A percentile compares a stretch with the other conserved stretches of the same genome.
Evolutionary conservation across 257 asterid genomes (phyloP).

Genomic region (Euphrasia confusa): DNA sequence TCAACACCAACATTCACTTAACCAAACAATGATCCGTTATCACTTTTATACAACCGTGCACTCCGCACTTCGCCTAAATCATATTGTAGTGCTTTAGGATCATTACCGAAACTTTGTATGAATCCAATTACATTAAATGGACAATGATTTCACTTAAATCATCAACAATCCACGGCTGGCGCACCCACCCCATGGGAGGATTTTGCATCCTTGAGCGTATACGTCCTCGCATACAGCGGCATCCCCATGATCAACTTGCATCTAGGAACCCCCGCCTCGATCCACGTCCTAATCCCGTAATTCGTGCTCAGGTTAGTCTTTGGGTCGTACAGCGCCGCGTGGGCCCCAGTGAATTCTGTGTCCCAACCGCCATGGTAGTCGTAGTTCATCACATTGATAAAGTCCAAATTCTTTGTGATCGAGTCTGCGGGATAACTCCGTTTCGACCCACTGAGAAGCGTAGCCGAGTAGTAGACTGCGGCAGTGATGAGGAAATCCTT

Average conservation of each 20-base stretch:
- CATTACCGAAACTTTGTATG: no score
- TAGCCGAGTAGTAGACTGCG: constrained; percentile 68
- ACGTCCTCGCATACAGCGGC: constrained; percentile 72
- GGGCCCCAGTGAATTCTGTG: constrained; percentile 55
- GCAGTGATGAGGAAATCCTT: constrained; percentile 70
- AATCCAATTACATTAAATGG: no score
- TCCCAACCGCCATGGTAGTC: constrained; percentile 78
- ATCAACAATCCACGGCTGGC: no score
- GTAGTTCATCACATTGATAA: constrained; percentile 73
- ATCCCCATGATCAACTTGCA: constrained; percentile 74
- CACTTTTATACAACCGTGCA: no score
- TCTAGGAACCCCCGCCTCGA: constrained; percentile 48
- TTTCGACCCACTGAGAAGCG: constrained; percentile 28
- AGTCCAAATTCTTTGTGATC: constrained; percentile 50
- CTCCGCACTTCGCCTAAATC: no score
- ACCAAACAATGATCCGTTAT: no score
- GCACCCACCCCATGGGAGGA: constrained; percentile 53
- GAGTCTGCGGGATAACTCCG: constrained; percentile 56
- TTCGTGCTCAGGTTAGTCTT: constrained; percentile 58
- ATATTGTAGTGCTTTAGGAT: no score
- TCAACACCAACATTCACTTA: no score
- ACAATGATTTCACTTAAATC: no score
- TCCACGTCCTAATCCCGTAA: constrained; percentile 65
- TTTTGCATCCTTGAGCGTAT: constrained; percentile 52
- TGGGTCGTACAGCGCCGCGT: constrained; percentile 61